Conservation (phyloP, 495 filamentous ascomycete species). For the Neurospora sp. region DNA sequence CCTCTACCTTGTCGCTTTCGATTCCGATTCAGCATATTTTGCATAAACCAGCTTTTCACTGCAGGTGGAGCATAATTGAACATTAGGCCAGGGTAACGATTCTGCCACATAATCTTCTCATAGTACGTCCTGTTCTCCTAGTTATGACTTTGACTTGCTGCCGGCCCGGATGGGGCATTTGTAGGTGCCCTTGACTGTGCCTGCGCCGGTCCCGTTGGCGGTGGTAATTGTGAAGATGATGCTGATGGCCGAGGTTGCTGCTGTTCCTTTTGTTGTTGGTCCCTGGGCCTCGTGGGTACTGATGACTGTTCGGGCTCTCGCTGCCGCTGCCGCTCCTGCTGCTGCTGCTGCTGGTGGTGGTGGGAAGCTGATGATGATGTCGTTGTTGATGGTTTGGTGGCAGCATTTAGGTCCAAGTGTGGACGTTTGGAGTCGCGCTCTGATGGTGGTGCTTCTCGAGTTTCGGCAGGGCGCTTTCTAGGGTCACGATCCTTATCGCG, state of each 20-base stretch:
- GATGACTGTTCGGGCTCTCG: neutral
- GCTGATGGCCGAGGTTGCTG: neutral
- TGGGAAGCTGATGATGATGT: slow-evolving; percentile 2
- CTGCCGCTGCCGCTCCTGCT: neutral
- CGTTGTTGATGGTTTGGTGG: neutral
- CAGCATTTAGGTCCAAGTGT: slow-evolving; percentile 23
- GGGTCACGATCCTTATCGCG: slow-evolving; percentile 34
- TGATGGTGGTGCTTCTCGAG: slow-evolving; percentile 9
- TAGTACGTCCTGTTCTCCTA: neutral
- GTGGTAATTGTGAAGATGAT: neutral
- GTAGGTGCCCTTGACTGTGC: neutral
- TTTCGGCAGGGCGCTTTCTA: slow-evolving; percentile 33
- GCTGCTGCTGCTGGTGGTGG: neutral
- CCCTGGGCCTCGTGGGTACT: neutral
- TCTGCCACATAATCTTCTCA: neutral
- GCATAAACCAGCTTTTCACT: neutral
- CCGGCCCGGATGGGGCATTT: neutral
- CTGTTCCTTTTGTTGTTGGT: neutral
- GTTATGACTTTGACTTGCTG: neutral
- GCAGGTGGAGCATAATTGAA: neutral
- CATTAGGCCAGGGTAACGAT: neutral
- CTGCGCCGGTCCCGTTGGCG: neutral
- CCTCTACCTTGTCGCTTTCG: neutral
- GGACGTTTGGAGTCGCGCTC: slow-evolving; percentile 32
- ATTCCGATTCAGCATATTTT: neutral